A percentile compares a stretch with the other conserved stretches of the same genome.
Conservation (phyloP, 331 rosid species). For the Acacia concinna region DNA sequence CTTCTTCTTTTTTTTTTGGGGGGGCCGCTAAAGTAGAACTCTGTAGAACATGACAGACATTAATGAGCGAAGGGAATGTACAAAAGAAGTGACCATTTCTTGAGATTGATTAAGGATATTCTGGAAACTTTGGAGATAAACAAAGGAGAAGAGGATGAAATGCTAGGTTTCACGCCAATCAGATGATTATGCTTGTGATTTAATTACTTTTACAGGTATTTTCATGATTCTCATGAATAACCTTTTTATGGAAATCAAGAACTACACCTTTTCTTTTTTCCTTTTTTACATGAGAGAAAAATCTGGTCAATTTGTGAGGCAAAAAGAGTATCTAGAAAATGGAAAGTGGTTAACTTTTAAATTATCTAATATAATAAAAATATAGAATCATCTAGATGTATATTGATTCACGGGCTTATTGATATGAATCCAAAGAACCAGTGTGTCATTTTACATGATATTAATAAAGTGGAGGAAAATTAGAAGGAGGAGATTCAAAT, state of each 20-base stretch:
- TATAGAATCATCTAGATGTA: not conserved
- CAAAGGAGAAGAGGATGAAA: not conserved
- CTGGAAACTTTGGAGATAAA: not conserved
- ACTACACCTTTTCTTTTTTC: not conserved
- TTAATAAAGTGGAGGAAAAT: not conserved
- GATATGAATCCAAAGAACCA: not conserved
- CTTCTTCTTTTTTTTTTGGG: too few species aligned
- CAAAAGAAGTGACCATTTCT: not conserved
- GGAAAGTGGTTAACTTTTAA: not conserved
- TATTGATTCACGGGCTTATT: too few species aligned
- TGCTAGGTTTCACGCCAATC: slow-evolving; percentile 8
- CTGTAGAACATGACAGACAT: not conserved
- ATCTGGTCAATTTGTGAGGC: not conserved
- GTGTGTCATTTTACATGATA: not conserved
- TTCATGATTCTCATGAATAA: slow-evolving; percentile 7
- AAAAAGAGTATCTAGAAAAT: not conserved
- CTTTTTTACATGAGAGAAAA: not conserved
- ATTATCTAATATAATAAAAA: too few species aligned
- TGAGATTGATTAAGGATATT: not conserved
- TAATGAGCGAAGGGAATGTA: not conserved
- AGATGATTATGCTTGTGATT: slow-evolving; percentile 15
- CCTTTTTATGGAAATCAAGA: not conserved
- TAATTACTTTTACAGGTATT: slow-evolving; percentile 13
- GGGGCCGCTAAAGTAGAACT: not conserved
- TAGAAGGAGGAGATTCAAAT: not conserved